Evolutionary conservation across 1,284 basidiomycete genomes (phyloP).

Genomic region (Meira nashicola): DNA sequence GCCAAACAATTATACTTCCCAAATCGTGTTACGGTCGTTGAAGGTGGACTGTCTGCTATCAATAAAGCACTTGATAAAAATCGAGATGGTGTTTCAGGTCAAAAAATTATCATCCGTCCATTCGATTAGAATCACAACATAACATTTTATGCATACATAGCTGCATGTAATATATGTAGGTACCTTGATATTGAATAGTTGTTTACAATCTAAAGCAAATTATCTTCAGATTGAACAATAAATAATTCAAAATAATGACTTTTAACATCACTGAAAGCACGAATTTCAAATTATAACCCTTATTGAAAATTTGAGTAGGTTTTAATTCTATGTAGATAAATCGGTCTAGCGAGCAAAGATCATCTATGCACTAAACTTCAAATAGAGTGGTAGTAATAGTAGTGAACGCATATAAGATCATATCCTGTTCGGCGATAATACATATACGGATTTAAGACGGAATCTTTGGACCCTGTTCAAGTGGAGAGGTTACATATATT

Average conservation of each 20-base stretch:
- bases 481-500: no score
- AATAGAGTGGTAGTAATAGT: no score
- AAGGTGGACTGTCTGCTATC: constrained; percentile 24
- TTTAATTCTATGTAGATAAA: no score
- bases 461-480: no score
- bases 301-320: constrained; percentile 83
- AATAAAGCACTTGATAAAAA: constrained; percentile 30
- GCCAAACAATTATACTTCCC: constrained; percentile 21
- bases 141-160: neutral
- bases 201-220: neutral
- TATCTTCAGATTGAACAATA: neutral
- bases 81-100: constrained; percentile 31
- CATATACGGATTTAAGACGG: no score
- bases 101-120: constrained; percentile 32
- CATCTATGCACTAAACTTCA: no score
- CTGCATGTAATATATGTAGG: neutral
- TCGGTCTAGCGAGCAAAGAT: no score
- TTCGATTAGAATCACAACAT: constrained; percentile 10
- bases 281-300: constrained; percentile 41
- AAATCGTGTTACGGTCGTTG: constrained; percentile 26
- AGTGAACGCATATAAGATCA: no score
- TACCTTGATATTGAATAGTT: neutral
- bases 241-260: neutral
- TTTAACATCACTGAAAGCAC: constrained; percentile 23
- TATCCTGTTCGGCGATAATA: no score